Percentiles rank a stretch among this genome's conserved stretches.
These are phyloP conservation scores for Leccinum pseudoinsigne DNA, from an alignment of 1,284 basidiomycete genomes.

Conservation along the genomic window DNA sequence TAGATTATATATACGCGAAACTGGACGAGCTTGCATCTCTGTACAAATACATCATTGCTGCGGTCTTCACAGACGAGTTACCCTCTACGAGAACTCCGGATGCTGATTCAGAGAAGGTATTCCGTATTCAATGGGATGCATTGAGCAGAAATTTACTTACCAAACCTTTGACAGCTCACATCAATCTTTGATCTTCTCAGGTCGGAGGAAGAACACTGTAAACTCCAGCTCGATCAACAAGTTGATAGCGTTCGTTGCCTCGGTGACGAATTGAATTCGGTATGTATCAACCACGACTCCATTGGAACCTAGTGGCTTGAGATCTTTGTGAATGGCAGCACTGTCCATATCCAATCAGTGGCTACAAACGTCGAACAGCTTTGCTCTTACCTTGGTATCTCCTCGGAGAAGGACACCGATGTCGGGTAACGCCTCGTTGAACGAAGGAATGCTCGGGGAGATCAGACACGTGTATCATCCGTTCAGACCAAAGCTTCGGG, in stretches of 20 bases:
- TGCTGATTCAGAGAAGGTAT: slow-evolving; percentile 26
- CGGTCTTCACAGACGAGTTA: slow-evolving; percentile 1
- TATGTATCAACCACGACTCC: slow-evolving; percentile 30
- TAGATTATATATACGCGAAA: slow-evolving; percentile 26
- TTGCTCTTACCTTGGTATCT: slow-evolving; percentile 45
- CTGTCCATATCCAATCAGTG: slow-evolving; percentile 65
- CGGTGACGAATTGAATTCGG: slow-evolving; percentile 64
- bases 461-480: slow-evolving; percentile 29
- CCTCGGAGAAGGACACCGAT: slow-evolving; percentile 13
- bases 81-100: slow-evolving; percentile 8
- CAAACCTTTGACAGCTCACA: slow-evolving; percentile 35
- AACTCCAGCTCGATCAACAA: slow-evolving; percentile 57
- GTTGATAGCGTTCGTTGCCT: slow-evolving; percentile 71
- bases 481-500: slow-evolving; percentile 22
- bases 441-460: slow-evolving; percentile 25
- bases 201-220: slow-evolving; percentile 46
- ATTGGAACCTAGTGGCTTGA: slow-evolving; percentile 68
- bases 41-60: slow-evolving; percentile 12
- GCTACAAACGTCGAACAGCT: slow-evolving; percentile 61
- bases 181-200: slow-evolving; percentile 39
- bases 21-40: slow-evolving; percentile 30
- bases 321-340: slow-evolving; percentile 72
- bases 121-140: background rate
- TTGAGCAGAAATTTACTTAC: background rate
- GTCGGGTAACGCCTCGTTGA: background rate